Percentiles rank a stretch among this genome's conserved stretches.
These are phyloP conservation scores for Bromus sterilis DNA, from an alignment of 176 grass and related monocot genomes.

Conservation along the genomic window DNA sequence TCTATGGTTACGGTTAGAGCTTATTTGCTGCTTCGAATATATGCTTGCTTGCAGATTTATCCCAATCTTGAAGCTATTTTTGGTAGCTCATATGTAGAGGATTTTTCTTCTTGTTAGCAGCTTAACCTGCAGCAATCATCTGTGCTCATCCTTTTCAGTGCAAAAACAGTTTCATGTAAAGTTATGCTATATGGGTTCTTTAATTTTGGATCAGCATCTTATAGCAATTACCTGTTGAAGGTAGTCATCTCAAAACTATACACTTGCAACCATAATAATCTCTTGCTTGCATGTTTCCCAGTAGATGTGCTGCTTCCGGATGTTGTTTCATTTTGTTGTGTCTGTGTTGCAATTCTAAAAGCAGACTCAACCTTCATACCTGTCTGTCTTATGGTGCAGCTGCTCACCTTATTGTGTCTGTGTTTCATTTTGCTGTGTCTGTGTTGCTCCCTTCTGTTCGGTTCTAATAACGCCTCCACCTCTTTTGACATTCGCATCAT, in stretches of 20 bases:
- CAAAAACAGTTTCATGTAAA: background rate
- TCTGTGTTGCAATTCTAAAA: background rate
- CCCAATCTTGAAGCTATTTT: background rate
- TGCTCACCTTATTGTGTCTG: too few relatives aligned
- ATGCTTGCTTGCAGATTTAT: conserved; percentile 3
- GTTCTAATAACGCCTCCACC: background rate
- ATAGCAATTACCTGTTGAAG: background rate
- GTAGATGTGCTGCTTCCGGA: background rate
- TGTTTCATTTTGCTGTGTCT: too few relatives aligned
- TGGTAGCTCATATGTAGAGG: background rate
- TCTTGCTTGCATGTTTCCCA: background rate
- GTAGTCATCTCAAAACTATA: background rate
- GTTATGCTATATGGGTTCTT: background rate
- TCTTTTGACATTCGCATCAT: background rate
- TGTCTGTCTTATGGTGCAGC: background rate
- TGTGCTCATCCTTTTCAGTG: background rate
- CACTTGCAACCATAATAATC: background rate
- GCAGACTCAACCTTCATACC: background rate
- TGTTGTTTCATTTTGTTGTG: background rate
- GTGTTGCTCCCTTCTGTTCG: background rate
- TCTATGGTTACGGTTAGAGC: background rate
- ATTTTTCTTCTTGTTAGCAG: background rate
- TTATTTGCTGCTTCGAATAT: background rate
- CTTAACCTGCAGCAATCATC: background rate
- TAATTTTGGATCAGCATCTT: background rate